These are phyloP conservation scores for Exophiala spinifera DNA, from an alignment of 2,329 filamentous ascomycete genomes.

Conservation along the genomic window DNA sequence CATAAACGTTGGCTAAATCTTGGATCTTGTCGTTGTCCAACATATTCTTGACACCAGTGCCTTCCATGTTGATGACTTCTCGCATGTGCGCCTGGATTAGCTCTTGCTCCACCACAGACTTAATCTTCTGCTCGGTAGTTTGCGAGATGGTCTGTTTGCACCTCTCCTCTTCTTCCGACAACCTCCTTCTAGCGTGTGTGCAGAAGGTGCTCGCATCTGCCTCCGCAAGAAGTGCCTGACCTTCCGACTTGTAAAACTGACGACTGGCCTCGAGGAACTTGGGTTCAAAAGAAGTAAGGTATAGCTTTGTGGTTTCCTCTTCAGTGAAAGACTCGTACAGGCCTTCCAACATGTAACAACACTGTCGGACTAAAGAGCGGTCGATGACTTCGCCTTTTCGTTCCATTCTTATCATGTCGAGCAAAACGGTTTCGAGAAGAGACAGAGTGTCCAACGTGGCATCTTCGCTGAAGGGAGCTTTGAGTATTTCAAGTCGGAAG, in stretches of 20 bases:
- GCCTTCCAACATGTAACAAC: conserved; percentile 83
- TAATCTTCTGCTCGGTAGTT: conserved; percentile 69
- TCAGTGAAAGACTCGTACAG: conserved; percentile 81
- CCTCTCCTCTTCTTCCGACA: conserved; percentile 76
- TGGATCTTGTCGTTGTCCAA: conserved; percentile 80
- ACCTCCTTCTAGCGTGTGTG: conserved; percentile 67
- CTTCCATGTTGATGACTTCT: conserved; percentile 80
- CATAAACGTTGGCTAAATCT: conserved; percentile 77
- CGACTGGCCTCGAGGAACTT: conserved; percentile 69
- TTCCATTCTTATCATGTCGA: conserved; percentile 92
- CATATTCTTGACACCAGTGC: conserved; percentile 82
- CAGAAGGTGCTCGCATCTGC: conserved; percentile 81
- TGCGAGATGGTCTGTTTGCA: conserved; percentile 78
- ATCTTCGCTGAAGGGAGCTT: conserved; percentile 51
- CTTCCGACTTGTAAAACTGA: conserved; percentile 73
- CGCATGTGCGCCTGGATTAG: conserved; percentile 73
- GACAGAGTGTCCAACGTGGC: conserved; percentile 58
- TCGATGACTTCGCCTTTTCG: conserved; percentile 86
- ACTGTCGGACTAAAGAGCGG: conserved; percentile 74
- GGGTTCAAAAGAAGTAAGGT: conserved; percentile 77
- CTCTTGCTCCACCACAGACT: conserved; percentile 73
- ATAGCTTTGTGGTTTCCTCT: conserved; percentile 74
- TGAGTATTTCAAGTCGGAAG: conserved; percentile 82
- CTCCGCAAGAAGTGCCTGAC: conserved; percentile 68
- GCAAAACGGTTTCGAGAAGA: conserved; percentile 74